phyloP scores from a whole-genome alignment of 2,329 filamentous ascomycete genomes.

The Geosmithia morbida region DNA sequence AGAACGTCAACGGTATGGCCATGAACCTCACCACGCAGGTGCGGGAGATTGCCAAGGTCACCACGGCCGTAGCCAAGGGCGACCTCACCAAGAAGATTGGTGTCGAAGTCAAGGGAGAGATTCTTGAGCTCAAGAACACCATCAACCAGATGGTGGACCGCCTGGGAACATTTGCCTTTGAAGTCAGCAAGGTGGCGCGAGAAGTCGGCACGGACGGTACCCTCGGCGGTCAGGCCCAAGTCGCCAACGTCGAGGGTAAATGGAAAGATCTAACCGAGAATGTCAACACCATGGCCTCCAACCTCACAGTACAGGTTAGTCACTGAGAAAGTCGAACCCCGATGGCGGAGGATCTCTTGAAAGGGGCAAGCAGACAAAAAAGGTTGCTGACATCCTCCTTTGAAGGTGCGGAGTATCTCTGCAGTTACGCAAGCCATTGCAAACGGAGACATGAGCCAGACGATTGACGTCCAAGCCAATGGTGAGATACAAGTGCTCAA shows the following conservation, averaged over 20 bases:
- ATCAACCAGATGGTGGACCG: slow-evolving; percentile 99
- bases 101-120: slow-evolving; percentile 86
- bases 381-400: too few relatives aligned
- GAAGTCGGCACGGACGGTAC: slow-evolving; percentile 95
- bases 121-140: slow-evolving; percentile 87
- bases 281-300: slow-evolving; percentile 63
- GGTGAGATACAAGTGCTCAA: slow-evolving; percentile 90
- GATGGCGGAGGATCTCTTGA: too few relatives aligned
- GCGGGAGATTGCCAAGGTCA: slow-evolving; percentile 92
- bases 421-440: slow-evolving; percentile 91
- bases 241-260: slow-evolving; percentile 91
- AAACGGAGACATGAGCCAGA: slow-evolving; percentile 88
- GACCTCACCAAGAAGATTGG: slow-evolving; percentile 94
- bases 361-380: too few relatives aligned
- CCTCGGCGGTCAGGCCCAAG: slow-evolving; percentile 81
- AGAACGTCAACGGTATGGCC: slow-evolving; percentile 96
- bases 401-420: slow-evolving; percentile 75
- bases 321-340: neutral
- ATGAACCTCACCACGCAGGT: slow-evolving; percentile 97
- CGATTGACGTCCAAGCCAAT: slow-evolving; percentile 88
- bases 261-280: slow-evolving; percentile 96
- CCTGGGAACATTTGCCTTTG: slow-evolving; percentile 86
- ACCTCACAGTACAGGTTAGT: slow-evolving; percentile 48
- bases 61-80: slow-evolving; percentile 84
- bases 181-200: slow-evolving; percentile 88